phyloP scores from a whole-genome alignment of 495 filamentous ascomycete species.

The Xylaria venustula region DNA sequence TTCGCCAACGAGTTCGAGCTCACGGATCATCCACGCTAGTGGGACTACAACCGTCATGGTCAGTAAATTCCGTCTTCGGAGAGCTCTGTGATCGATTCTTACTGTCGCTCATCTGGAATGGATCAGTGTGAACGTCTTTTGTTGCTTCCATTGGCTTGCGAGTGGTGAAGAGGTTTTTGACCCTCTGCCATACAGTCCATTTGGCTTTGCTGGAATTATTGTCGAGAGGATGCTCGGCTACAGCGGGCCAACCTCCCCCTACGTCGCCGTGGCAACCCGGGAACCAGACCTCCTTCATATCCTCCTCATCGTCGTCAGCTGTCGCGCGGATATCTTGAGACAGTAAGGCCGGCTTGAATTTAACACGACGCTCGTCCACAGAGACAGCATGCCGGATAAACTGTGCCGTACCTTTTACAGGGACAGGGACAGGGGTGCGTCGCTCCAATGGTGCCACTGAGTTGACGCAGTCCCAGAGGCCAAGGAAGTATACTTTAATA shows the following conservation, averaged over 20 bases:
- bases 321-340: slow-evolving; percentile 26
- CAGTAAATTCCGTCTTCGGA: not conserved
- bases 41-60: slow-evolving; percentile 14
- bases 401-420: slow-evolving; percentile 27
- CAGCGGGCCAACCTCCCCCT: slow-evolving; percentile 35
- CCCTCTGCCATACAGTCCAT: slow-evolving; percentile 22
- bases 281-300: slow-evolving; percentile 35
- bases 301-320: slow-evolving; percentile 16
- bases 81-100: not conserved
- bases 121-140: slow-evolving; percentile 16
- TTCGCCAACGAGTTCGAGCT: slow-evolving; percentile 27
- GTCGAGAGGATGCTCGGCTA: slow-evolving; percentile 1
- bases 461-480: slow-evolving; percentile 48
- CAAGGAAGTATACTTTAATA: slow-evolving; percentile 35
- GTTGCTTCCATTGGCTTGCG: slow-evolving; percentile 20
- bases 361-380: slow-evolving; percentile 47
- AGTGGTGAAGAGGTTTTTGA: slow-evolving; percentile 26
- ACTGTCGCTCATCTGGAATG: slow-evolving; percentile 34
- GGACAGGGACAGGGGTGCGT: slow-evolving; percentile 45
- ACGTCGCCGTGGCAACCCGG: slow-evolving; percentile 43
- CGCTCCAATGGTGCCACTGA: slow-evolving; percentile 34
- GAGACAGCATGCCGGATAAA: slow-evolving; percentile 44
- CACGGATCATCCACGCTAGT: slow-evolving; percentile 42
- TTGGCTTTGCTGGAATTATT: slow-evolving; percentile 5
- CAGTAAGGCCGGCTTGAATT: slow-evolving; percentile 37